Percentiles rank a stretch among this genome's conserved stretches.
Evolutionary conservation across 192 early-diverging fungal genomes (phyloP).

Genomic region (Coemansia erecta): DNA sequence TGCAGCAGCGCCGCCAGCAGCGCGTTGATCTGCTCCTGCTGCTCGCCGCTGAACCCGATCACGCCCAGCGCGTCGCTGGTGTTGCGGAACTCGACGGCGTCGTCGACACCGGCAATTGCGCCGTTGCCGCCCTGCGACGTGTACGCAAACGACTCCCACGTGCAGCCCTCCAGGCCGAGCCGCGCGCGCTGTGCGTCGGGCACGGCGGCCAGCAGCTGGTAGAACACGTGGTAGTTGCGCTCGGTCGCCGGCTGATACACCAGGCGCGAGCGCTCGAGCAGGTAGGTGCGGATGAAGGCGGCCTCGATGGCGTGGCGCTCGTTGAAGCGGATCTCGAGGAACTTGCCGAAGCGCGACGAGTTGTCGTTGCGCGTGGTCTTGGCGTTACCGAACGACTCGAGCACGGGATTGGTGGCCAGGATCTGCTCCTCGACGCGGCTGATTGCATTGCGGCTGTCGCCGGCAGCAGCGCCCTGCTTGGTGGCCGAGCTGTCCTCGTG

Average conservation of each 20-base stretch:
- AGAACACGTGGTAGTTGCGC: constrained; percentile 99
- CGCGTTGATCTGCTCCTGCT: constrained; percentile 88
- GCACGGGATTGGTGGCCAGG: constrained; percentile 95
- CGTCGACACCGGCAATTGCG: constrained; percentile 83
- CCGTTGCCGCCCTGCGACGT: constrained; percentile 82
- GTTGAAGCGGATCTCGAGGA: constrained; percentile 94
- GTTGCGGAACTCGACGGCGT: constrained; percentile 85
- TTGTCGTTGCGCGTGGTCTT: constrained; percentile 99
- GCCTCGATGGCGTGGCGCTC: constrained; percentile 82
- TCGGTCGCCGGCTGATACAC: constrained; percentile 91
- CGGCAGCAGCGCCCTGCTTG: constrained; percentile 9
- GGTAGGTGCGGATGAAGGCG: constrained; percentile 92
- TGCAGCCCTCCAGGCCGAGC: constrained; percentile 16
- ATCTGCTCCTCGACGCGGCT: constrained; percentile 74
- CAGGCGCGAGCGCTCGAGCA: constrained; percentile 93
- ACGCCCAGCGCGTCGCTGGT: constrained; percentile 83
- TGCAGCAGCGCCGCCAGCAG: constrained; percentile 91
- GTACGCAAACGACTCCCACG: constrained; percentile 81
- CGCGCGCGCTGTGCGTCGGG: constrained; percentile 58
- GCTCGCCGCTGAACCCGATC: constrained; percentile 78
- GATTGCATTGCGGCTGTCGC: constrained; percentile 20
- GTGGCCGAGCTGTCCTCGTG: constrained; percentile 56
- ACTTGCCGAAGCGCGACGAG: constrained; percentile 97
- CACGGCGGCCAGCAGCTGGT: constrained; percentile 93
- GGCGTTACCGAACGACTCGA: constrained; percentile 99